Base-by-base conservation (phyloP, 352 stramenopile species). In the Globisporangium camurandrum region DNA sequence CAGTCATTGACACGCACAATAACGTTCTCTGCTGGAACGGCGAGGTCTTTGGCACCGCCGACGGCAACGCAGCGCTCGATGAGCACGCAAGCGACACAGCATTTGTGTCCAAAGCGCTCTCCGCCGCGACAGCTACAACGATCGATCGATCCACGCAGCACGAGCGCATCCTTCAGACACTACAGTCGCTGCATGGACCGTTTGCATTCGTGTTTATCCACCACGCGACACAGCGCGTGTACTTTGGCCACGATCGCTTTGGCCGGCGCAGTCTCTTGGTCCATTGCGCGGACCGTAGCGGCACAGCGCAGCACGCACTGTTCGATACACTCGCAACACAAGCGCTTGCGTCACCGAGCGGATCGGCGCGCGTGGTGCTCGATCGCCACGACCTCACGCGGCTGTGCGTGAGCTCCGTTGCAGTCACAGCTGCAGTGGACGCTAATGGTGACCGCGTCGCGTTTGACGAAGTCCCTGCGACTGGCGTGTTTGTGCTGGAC, bases 11-110 rank as follows among this genome's bases (percentile, higher is more conserved):
- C 55, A 43, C 44, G 1, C 19, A 60, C 14, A 64, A 71, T 36
- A 95, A 89, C 56, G 65, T 89, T 4, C 52, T 95, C 34, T 79
- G 82, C 52, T 98, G 93, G 93, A 98, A 98, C 69, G 94, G 91
- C 44, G 93, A 98, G 77, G 75, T 96, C 14, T 77, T 97, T 34
- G 30, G n/a, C n/a, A n/a, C n/a, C n/a, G n/a, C n/a, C 30, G 30
- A 34, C 8, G 8, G 12, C 77, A 71, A 61, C 46, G 26, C n/a
- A 33, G 43, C 23, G 12, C 26, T 17, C 16, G 49, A 22, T 22
- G 41, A 56, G 40, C 57, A 63, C 12, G 52, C 55, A 12, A 77
- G 61, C 57, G 66, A 88, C 47, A 86, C 69, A 17, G 30, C 57
- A 37, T 75, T 74, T 22, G 49, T 90, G 30, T 69, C 67, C 10